Evolutionary conservation across 495 filamentous ascomycete species (phyloP).

Genomic region (Pyronema domesticum): DNA sequence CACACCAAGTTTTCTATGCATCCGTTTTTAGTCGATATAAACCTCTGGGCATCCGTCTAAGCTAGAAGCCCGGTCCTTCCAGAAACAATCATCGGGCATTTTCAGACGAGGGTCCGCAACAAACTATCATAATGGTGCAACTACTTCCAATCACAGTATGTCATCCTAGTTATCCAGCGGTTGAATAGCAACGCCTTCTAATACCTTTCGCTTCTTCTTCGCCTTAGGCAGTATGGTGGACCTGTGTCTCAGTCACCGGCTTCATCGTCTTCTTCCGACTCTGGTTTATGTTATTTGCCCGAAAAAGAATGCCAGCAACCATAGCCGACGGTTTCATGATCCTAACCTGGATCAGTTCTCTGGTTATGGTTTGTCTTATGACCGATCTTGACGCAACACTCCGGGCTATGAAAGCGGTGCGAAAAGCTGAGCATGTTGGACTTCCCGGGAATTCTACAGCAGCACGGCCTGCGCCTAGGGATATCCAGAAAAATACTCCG

Average conservation of each 20-base stretch:
- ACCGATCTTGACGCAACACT: not conserved
- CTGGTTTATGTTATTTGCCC: not conserved
- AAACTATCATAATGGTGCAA: too few species aligned
- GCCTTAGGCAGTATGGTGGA: not conserved
- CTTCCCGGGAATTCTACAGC: not conserved
- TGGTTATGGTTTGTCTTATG: not conserved
- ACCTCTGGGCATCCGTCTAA: too few species aligned
- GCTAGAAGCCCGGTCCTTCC: too few species aligned
- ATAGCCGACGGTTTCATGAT: not conserved
- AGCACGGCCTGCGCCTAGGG: not conserved
- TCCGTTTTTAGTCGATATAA: too few species aligned
- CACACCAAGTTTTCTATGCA: too few species aligned
- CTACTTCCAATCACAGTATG: too few species aligned
- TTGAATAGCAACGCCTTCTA: too few species aligned
- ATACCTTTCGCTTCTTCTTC: too few species aligned
- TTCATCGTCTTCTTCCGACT: not conserved
- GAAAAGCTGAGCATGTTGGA: too few species aligned
- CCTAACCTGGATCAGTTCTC: not conserved
- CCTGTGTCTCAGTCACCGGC: not conserved
- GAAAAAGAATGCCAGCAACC: not conserved
- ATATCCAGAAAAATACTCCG: not conserved
- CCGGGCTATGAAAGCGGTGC: not conserved
- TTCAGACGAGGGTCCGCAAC: too few species aligned
- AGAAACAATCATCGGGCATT: too few species aligned
- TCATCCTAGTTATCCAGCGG: too few species aligned